Conservation (phyloP, 306 rosid genomes). For the Psophocarpus tetragonolobus region DNA sequence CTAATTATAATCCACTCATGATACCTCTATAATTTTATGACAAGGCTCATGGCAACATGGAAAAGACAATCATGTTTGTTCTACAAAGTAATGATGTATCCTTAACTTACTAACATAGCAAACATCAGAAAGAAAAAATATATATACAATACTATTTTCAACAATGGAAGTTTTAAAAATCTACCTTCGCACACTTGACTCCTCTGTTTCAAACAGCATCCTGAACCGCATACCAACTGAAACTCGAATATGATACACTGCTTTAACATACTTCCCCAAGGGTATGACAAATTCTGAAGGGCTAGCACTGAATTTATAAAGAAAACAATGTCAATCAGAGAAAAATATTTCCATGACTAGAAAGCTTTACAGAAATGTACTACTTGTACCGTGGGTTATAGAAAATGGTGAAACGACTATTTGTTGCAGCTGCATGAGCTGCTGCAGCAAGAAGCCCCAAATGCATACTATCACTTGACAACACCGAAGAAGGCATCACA, state of each 20-base stretch:
- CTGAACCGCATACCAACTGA: conserved; percentile 99
- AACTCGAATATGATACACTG: conserved; percentile 92
- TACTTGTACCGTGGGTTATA: conserved; percentile 82
- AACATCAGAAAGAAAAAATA: background rate
- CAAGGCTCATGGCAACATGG: background rate
- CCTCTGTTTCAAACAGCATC: conserved; percentile 98
- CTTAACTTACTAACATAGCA: background rate
- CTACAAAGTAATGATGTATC: background rate
- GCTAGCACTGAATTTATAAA: conserved; percentile 70
- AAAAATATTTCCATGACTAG: background rate
- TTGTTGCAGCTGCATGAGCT: conserved; percentile 98
- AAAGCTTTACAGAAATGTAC: background rate
- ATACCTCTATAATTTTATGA: background rate
- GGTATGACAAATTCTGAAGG: conserved; percentile 98
- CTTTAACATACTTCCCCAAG: conserved; percentile 78
- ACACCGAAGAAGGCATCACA: conserved; percentile 97
- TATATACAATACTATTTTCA: background rate
- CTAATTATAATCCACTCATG: background rate
- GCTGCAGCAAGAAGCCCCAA: conserved; percentile 99
- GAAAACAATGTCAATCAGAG: conserved; percentile 16
- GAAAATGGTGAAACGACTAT: conserved; percentile 93
- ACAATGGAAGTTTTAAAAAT: conserved; percentile 21
- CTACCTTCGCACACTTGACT: conserved; percentile 95
- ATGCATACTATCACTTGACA: conserved; percentile 99
- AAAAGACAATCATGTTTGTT: background rate